Conservation (phyloP, 306 rosid genomes). For the Rosa rugosa region DNA sequence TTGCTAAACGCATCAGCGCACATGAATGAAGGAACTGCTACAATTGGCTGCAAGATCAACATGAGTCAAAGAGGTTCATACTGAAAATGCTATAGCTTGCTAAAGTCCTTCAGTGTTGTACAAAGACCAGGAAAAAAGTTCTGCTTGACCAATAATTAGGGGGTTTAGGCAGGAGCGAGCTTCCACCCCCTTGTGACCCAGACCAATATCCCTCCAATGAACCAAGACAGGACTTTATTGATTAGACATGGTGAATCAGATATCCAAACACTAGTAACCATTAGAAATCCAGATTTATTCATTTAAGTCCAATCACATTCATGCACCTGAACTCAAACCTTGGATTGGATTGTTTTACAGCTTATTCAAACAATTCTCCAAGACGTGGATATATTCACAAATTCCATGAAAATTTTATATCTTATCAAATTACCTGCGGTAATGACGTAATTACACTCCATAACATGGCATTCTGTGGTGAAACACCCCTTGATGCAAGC, state of each 20-base stretch:
- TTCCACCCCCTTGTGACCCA: background rate
- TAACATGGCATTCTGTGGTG: constrained; percentile 96
- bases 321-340: background rate
- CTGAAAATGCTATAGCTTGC: background rate
- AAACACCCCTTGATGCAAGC: constrained; percentile 95
- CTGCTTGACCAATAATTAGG: background rate
- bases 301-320: background rate
- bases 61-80: constrained; percentile 14
- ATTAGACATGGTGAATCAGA: background rate
- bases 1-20: constrained; percentile 97
- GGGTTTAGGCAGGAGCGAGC: background rate
- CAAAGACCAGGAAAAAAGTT: background rate
- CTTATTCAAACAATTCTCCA: background rate
- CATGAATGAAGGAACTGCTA: constrained; percentile 96
- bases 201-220: background rate
- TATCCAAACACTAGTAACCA: background rate
- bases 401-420: background rate
- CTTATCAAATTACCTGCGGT: constrained; percentile 70
- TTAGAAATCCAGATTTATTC: background rate
- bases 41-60: constrained; percentile 77
- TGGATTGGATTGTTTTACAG: background rate
- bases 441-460: constrained; percentile 99
- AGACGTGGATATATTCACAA: background rate
- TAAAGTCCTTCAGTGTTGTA: background rate
- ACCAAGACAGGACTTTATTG: background rate